A percentile compares a stretch with the other conserved stretches of the same genome.
phyloP scores from a whole-genome alignment of 2,329 filamentous ascomycete species.

The Albophoma yamanashiensis region DNA sequence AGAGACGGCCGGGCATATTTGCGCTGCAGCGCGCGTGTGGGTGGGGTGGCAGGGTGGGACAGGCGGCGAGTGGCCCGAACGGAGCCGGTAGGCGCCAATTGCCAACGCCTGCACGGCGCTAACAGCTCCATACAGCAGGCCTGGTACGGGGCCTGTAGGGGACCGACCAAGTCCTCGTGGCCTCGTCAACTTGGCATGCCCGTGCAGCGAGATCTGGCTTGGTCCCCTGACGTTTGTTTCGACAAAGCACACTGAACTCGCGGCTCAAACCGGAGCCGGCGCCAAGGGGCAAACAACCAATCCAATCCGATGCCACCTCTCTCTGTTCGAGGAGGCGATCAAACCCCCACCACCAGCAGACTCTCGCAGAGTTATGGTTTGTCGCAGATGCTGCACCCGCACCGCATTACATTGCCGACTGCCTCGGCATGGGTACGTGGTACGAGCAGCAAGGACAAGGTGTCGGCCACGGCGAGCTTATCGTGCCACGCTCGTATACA shows the following conservation, averaged over 20 bases:
- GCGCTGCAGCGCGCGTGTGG: not conserved
- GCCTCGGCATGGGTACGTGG: not conserved
- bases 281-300: not conserved
- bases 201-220: not conserved
- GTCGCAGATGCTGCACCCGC: not conserved
- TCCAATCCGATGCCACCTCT: not conserved
- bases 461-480: not conserved
- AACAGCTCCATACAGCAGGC: not conserved
- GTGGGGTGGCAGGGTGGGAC: not conserved
- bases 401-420: not conserved
- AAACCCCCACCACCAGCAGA: not conserved
- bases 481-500: not conserved
- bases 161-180: not conserved
- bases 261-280: not conserved
- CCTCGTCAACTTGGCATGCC: too few species aligned
- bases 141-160: too few species aligned
- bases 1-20: not conserved
- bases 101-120: not conserved
- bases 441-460: not conserved
- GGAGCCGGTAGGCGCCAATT: not conserved
- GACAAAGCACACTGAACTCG: not conserved
- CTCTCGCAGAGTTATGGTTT: not conserved
- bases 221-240: not conserved
- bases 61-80: not conserved
- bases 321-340: not conserved